These are phyloP conservation scores for Jamesozyma lodderae DNA, from an alignment of 805 yeast genomes.

Conservation along the genomic window DNA sequence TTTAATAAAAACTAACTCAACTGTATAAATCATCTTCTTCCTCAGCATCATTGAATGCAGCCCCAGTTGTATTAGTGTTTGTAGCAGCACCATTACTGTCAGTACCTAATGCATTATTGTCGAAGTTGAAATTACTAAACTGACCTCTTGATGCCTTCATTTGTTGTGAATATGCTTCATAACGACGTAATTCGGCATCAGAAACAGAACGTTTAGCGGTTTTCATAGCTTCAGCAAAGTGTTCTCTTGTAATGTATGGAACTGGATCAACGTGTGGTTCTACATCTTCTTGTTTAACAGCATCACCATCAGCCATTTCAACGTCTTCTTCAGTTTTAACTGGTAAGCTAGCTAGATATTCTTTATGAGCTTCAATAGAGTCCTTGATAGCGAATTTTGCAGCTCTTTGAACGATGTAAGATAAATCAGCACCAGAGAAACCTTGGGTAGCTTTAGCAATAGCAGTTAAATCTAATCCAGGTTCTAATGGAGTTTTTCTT, in stretches of 20 bases:
- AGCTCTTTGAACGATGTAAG: slow-evolving; percentile 94
- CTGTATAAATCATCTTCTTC: slow-evolving; percentile 64
- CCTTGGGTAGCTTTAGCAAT: slow-evolving; percentile 95
- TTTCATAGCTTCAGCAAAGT: slow-evolving; percentile 99
- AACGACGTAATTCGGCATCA: slow-evolving; percentile 95
- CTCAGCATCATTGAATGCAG: slow-evolving; percentile 39
- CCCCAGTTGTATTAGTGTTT: slow-evolving; percentile 34
- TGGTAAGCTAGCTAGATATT: slow-evolving; percentile 38
- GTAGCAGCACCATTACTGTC: slow-evolving; percentile 40
- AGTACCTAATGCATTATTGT: slow-evolving; percentile 42
- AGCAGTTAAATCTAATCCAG: slow-evolving; percentile 80
- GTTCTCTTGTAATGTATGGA: slow-evolving; percentile 87
- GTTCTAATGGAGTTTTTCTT: slow-evolving; percentile 97
- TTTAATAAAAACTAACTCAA: too few relatives aligned
- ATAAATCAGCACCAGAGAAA: slow-evolving; percentile 98
- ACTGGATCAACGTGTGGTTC: slow-evolving; percentile 84
- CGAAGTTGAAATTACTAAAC: slow-evolving; percentile 80
- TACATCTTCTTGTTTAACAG: slow-evolving; percentile 26
- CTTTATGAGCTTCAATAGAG: slow-evolving; percentile 75
- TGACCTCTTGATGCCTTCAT: slow-evolving; percentile 94
- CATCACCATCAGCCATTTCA: slow-evolving; percentile 27
- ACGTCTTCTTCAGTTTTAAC: slow-evolving; percentile 41
- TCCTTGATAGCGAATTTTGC: slow-evolving; percentile 98
- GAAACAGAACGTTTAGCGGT: slow-evolving; percentile 96
- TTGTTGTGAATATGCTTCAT: slow-evolving; percentile 96